A percentile compares a stretch with the other conserved stretches of the same genome.
Conservation (phyloP, 352 stramenopile species). For the Globisporangium echinulatum region DNA sequence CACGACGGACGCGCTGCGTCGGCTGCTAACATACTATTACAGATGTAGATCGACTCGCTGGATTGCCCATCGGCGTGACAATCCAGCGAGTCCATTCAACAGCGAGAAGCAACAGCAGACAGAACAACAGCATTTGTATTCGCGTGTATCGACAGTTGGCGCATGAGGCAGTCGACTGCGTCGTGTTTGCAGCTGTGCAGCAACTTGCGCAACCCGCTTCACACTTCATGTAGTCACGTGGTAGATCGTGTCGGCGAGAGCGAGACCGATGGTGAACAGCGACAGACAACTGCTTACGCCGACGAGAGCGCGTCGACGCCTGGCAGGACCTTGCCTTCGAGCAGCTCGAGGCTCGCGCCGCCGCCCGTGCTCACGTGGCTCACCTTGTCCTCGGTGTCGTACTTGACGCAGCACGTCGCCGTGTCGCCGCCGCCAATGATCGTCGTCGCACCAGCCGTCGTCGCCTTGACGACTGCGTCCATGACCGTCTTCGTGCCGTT, state of each 20-base stretch:
- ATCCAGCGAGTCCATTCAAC: no score
- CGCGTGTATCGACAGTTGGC: no score
- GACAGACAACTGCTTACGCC: constrained; percentile 25
- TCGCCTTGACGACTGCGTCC: constrained; percentile 94
- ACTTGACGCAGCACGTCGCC: constrained; percentile 85
- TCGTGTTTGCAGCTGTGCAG: no score
- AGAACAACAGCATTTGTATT: no score
- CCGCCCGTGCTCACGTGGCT: constrained; percentile 91
- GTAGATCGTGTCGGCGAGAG: background rate
- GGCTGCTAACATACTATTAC: no score
- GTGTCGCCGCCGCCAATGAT: constrained; percentile 99
- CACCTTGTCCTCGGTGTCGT: constrained; percentile 86
- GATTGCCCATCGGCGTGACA: no score
- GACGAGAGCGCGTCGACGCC: constrained; percentile 94
- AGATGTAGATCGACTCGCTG: no score
- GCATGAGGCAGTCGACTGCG: no score
- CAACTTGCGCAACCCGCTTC: no score
- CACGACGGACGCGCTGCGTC: no score
- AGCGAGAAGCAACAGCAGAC: no score
- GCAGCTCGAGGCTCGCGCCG: constrained; percentile 94
- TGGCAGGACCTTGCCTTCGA: constrained; percentile 98
- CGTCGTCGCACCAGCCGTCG: constrained; percentile 90
- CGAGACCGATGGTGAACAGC: background rate
- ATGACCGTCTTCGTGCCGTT: constrained; percentile 94
- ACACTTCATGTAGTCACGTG: no score